A percentile compares a stretch with the other conserved stretches of the same genome.
Conservation (phyloP, 169 alveolate species). For the Plasmodium cynomolgi region DNA sequence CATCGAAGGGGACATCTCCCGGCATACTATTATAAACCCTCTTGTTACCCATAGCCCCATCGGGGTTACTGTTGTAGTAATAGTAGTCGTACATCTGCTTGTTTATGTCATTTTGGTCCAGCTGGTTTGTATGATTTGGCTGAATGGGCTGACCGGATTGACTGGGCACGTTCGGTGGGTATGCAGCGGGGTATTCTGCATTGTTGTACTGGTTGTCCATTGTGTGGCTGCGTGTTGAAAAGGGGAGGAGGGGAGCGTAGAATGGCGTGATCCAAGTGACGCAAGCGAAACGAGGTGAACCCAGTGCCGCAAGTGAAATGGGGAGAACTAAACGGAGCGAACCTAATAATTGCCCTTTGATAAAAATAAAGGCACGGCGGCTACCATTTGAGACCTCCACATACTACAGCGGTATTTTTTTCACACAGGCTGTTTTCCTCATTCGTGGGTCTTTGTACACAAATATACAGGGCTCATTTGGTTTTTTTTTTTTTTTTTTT, state of each 20-base stretch:
- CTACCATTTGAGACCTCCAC: neutral
- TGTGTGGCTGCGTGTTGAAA: slow-evolving; percentile 7
- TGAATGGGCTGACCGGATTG: neutral
- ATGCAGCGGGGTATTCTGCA: slow-evolving; percentile 2
- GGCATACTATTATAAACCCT: slow-evolving; percentile 11
- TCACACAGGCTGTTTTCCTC: neutral
- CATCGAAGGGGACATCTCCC: slow-evolving; percentile 1
- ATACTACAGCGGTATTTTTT: neutral
- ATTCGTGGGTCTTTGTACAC: neutral
- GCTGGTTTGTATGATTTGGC: neutral
- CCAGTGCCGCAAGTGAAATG: neutral
- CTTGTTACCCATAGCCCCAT: neutral
- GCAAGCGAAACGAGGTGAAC: neutral
- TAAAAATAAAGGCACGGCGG: neutral
- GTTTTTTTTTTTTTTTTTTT: neutral
- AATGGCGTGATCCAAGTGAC: slow-evolving; percentile 1
- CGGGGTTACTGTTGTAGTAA: slow-evolving; percentile 32
- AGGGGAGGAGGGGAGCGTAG: neutral
- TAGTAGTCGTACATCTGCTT: slow-evolving; percentile 46
- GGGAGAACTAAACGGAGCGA: neutral
- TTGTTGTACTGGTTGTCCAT: slow-evolving; percentile 21
- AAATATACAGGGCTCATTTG: neutral
- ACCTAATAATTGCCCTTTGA: neutral
- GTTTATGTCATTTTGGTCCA: slow-evolving; percentile 40
- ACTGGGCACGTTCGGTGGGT: neutral